Evolutionary conservation across 169 alveolate species (phyloP).

Genomic region (Blepharisma undulans): DNA sequence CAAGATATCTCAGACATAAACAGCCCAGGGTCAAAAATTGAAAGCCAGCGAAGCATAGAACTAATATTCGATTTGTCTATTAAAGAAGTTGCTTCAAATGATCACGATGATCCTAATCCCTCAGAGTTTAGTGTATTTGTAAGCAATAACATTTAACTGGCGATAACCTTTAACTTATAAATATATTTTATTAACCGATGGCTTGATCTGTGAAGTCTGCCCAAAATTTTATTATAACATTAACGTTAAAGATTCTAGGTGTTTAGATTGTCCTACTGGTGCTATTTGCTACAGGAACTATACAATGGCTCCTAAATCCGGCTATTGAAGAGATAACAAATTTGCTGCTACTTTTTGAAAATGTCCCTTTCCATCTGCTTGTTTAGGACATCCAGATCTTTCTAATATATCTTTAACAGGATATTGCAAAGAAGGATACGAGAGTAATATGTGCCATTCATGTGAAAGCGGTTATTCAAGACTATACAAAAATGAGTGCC

Average conservation of each 20-base stretch:
- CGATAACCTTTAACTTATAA: too few relatives aligned
- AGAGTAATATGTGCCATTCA: conserved; percentile 1
- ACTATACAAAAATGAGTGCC: background rate
- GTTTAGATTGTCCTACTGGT: background rate
- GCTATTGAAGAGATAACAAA: background rate
- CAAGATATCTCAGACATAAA: too few relatives aligned
- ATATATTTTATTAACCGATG: too few relatives aligned
- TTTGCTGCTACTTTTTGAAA: background rate
- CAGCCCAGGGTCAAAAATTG: too few relatives aligned
- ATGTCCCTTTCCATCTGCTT: background rate
- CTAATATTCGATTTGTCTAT: too few relatives aligned
- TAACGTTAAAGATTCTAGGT: background rate
- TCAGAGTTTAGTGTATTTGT: too few relatives aligned
- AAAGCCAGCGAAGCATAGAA: too few relatives aligned
- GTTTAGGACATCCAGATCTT: conserved; percentile 2
- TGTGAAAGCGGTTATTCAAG: conserved; percentile 2
- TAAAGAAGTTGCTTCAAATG: too few relatives aligned
- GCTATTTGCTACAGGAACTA: conserved; percentile 8
- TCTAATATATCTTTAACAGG: background rate
- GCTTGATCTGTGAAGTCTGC: background rate
- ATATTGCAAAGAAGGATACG: background rate
- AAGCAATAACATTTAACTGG: too few relatives aligned
- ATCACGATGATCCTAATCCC: too few relatives aligned
- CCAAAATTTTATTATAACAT: background rate
- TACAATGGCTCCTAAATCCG: background rate